Conservation (phyloP, 2,329 filamentous ascomycete genomes). For the Fusarium phyllophilum region DNA sequence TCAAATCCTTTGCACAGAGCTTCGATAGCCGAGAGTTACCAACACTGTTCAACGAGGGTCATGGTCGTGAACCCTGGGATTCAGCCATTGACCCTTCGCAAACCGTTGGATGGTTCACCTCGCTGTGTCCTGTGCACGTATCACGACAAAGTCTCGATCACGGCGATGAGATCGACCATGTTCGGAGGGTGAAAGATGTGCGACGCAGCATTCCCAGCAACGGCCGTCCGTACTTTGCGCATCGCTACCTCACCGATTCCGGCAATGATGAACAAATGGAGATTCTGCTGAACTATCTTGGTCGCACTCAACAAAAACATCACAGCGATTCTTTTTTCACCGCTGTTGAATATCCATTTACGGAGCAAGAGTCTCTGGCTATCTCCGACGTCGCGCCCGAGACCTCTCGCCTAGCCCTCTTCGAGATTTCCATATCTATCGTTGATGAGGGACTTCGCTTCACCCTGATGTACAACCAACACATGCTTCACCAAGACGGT, state of each 20-base stretch:
- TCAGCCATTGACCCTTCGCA: constrained; percentile 48
- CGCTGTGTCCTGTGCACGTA: constrained; percentile 49
- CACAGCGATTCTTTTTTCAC: neutral
- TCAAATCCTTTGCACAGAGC: constrained; percentile 47
- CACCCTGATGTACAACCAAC: constrained; percentile 22
- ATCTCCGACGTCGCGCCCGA: constrained; percentile 21
- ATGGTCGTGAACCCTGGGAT: constrained; percentile 54
- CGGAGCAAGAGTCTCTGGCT: neutral
- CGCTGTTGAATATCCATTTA: neutral
- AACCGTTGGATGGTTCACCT: constrained; percentile 60
- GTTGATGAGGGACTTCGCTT: neutral
- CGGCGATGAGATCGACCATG: constrained; percentile 6
- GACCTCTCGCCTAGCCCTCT: constrained; percentile 24
- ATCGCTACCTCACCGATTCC: constrained; percentile 1
- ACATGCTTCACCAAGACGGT: constrained; percentile 23
- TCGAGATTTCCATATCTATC: constrained; percentile 34
- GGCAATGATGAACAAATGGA: constrained; percentile 14
- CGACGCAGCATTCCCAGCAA: constrained; percentile 22
- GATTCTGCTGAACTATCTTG: constrained; percentile 25
- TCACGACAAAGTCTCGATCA: neutral
- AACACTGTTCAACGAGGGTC: constrained; percentile 53
- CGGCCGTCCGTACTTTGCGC: constrained; percentile 28
- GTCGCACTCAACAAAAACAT: constrained; percentile 10
- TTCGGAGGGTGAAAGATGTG: constrained; percentile 18
- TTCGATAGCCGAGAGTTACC: constrained; percentile 51